phyloP scores from a whole-genome alignment of 257 asterid species.

The Haberlea rhodopensis region DNA sequence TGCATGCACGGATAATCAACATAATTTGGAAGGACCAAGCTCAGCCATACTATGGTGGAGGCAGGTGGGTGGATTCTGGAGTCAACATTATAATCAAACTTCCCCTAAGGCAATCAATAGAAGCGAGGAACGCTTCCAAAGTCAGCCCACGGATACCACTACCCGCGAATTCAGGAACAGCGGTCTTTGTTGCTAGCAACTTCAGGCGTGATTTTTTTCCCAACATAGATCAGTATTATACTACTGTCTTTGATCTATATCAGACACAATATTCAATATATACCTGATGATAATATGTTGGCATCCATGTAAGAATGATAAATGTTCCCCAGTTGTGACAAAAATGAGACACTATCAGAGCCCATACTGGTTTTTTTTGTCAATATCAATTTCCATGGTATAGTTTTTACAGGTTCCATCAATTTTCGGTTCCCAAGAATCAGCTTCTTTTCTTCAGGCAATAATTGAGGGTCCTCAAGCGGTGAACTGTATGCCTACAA shows the following conservation, averaged over 20 bases:
- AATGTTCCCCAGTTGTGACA: conserved; percentile 97
- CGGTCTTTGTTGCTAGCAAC: background rate
- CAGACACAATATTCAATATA: conserved; percentile 5
- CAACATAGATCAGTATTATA: background rate
- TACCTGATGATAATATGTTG: conserved; percentile 94
- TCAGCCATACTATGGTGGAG: no score
- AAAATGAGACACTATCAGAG: conserved; percentile 76
- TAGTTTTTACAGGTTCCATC: conserved; percentile 72
- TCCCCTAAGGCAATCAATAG: background rate
- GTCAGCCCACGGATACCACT: background rate
- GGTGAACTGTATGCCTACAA: conserved; percentile 87
- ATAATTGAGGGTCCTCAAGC: conserved; percentile 64
- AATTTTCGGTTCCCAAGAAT: conserved; percentile 55
- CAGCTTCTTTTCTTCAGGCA: conserved; percentile 70
- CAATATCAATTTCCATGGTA: conserved; percentile 81
- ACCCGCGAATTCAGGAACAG: background rate
- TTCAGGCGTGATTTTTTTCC: background rate
- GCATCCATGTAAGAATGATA: conserved; percentile 96
- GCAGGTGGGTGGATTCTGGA: background rate
- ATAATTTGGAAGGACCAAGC: background rate
- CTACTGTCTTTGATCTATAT: background rate
- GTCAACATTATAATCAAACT: background rate
- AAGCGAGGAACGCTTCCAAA: background rate
- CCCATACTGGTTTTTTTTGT: conserved; percentile 92
- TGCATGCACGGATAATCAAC: background rate